Base-by-base conservation (phyloP, 2,329 filamentous ascomycete genomes). In the Epichloe uncinata region DNA sequence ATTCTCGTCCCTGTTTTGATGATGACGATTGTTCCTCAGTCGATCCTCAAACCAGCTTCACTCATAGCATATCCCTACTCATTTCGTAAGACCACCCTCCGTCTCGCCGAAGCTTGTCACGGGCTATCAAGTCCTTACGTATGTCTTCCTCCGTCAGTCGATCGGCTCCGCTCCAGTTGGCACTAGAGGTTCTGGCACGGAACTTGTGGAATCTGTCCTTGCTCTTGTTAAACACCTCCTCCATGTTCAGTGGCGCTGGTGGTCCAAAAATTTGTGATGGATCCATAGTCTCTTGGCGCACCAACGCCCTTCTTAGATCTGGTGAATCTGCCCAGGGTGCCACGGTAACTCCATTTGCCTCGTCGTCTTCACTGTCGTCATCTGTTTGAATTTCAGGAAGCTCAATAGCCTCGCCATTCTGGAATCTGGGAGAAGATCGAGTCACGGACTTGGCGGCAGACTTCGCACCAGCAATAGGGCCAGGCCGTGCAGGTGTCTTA, bases 311-410 rank as follows among this genome's bases (percentile, higher is more conserved):
- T 16, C 84, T 80, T 43, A 98, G 77, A 55, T 87, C 84, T 11
- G 91, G 90, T 3, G 87, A 87, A 61, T 95, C 85, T 4, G 88
- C 89, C 93, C 93, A 98, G 7, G 81, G 79, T 2, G 88, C 86
- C 15, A 87, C 78, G 49, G 60, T 62, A 33, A 67, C 61, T 1
- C 62, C 61, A 22, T 66, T 61, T 69, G 87, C 81, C 45, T 75
- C 66, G 13, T 80, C 79, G 6, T 91, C 85, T 45, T 91, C 85
- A 52, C 95, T 87, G 60, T 95, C 90, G 33, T 88, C 89, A 63
- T 98, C 94, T 1, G 93, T 97, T 55, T 89, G 82, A 58, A 98
- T 97, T 58, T 98, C 93, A 0, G 93, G 91, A 3, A 98, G 79
- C 57, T 93, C 85, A 60, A 98, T 96, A 47, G 78, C 79, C 52